phyloP scores from a whole-genome alignment of 306 rosid species.

The Gastrolobium villosum region DNA sequence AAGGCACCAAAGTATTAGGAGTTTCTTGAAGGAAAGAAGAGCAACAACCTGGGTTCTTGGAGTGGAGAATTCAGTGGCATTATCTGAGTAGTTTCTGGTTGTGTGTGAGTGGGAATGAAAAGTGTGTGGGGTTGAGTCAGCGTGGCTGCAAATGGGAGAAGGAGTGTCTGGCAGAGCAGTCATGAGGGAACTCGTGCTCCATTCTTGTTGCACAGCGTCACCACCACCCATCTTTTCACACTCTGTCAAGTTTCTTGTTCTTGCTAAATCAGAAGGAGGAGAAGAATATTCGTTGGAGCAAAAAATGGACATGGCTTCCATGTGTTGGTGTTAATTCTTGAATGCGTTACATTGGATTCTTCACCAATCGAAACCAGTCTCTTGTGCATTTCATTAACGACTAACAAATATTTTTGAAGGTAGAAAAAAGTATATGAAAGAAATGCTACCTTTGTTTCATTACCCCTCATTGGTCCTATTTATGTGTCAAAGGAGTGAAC shows the following conservation, averaged over 20 bases:
- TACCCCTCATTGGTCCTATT: too few relatives aligned
- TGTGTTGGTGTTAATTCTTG: too few relatives aligned
- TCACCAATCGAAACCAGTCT: too few relatives aligned
- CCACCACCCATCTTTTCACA: background rate
- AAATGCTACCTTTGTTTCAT: too few relatives aligned
- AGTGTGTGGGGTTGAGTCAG: conserved; percentile 22
- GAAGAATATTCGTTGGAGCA: background rate
- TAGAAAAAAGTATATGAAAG: too few relatives aligned
- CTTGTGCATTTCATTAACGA: too few relatives aligned
- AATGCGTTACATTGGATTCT: too few relatives aligned
- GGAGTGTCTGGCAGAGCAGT: conserved; percentile 59
- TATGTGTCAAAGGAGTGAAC: too few relatives aligned
- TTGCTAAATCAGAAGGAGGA: conserved; percentile 13
- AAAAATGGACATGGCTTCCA: background rate
- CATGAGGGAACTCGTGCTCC: conserved; percentile 59
- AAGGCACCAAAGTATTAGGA: background rate
- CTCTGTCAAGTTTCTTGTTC: conserved; percentile 41
- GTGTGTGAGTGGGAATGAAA: conserved; percentile 19
- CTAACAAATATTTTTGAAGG: too few relatives aligned
- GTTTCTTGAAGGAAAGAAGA: conserved; percentile 30
- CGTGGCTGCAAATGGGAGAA: conserved; percentile 52
- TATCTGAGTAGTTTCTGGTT: conserved; percentile 39
- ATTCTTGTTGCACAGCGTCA: conserved; percentile 18
- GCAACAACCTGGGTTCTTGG: conserved; percentile 60
- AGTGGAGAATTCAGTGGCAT: conserved; percentile 49